These are phyloP conservation scores for Usnea hakonensis DNA, from an alignment of 495 filamentous ascomycete species.

Conservation along the genomic window DNA sequence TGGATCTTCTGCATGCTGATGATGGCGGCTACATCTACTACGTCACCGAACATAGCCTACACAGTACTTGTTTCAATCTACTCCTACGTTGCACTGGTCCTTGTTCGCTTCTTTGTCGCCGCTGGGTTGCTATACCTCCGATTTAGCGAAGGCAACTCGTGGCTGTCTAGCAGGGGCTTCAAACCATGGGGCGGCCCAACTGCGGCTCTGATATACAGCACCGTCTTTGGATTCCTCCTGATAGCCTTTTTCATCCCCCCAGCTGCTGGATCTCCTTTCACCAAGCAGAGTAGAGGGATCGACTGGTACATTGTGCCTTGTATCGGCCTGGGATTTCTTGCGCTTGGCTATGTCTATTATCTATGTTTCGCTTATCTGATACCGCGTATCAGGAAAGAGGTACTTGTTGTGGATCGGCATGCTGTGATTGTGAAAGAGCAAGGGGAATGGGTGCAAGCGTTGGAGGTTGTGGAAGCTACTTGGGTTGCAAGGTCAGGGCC, in stretches of 20 bases:
- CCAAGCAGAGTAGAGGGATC: slow-evolving; percentile 8
- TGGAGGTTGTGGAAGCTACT: background rate
- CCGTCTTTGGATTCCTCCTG: slow-evolving; percentile 19
- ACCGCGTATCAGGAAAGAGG: slow-evolving; percentile 12
- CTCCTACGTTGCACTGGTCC: slow-evolving; percentile 23
- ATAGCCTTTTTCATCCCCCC: slow-evolving; percentile 22
- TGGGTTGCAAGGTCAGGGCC: too few species aligned
- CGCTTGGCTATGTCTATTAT: slow-evolving; percentile 19
- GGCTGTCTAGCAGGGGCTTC: slow-evolving; percentile 19
- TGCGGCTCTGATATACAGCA: slow-evolving; percentile 23
- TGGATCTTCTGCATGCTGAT: slow-evolving; percentile 36
- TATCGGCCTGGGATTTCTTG: slow-evolving; percentile 12
- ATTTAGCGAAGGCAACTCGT: slow-evolving; percentile 14
- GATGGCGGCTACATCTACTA: slow-evolving; percentile 26
- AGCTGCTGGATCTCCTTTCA: slow-evolving; percentile 1
- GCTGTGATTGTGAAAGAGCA: too few species aligned
- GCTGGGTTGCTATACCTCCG: slow-evolving; percentile 30
- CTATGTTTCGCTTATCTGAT: slow-evolving; percentile 14
- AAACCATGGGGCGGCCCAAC: slow-evolving; percentile 22
- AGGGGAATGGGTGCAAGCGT: too few species aligned
- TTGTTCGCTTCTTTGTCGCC: slow-evolving; percentile 30
- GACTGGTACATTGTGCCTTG: slow-evolving; percentile 28
- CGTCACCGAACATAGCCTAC: slow-evolving; percentile 22
- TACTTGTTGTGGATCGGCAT: too few species aligned
- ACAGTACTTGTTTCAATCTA: slow-evolving; percentile 25